Evolutionary conservation across 345 rosid species (phyloP).

Genomic region (Orychophragmus violaceus): DNA sequence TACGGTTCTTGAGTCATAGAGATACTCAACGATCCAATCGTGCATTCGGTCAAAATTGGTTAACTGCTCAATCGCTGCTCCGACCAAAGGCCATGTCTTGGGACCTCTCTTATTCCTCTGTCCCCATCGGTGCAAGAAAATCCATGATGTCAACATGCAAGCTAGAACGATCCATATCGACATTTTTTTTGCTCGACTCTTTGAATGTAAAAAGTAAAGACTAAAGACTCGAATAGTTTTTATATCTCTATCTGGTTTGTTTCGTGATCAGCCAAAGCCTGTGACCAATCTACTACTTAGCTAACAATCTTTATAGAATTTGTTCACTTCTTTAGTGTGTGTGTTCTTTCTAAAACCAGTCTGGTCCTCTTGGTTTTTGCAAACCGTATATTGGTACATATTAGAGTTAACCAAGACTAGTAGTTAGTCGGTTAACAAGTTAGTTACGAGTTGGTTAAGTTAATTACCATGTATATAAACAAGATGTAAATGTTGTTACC

Average conservation of each 20-base stretch:
- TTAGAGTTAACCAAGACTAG: too few species aligned
- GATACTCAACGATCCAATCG: conserved; percentile 76
- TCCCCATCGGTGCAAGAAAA: conserved; percentile 64
- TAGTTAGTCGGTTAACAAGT: too few species aligned
- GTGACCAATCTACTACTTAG: conserved; percentile 31
- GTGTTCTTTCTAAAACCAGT: neutral
- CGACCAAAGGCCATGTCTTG: conserved; percentile 89
- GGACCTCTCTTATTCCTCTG: conserved; percentile 72
- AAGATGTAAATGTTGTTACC: too few species aligned
- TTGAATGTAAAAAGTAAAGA: conserved; percentile 13
- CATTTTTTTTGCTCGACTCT: conserved; percentile 14
- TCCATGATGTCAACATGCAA: conserved; percentile 54
- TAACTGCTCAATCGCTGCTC: conserved; percentile 83
- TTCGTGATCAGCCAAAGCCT: conserved; percentile 17
- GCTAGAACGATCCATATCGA: conserved; percentile 33
- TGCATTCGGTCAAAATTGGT: conserved; percentile 80
- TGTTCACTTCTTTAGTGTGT: conserved; percentile 24
- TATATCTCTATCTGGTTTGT: conserved; percentile 12
- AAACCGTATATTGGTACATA: conserved; percentile 6
- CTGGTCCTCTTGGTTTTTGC: neutral
- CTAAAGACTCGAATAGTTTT: neutral
- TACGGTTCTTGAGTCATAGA: conserved; percentile 55
- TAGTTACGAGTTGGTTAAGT: too few species aligned
- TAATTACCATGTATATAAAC: too few species aligned
- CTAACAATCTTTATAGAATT: conserved; percentile 30